phyloP scores from a whole-genome alignment of 805 yeast species.

The Yamadazyma olivae region DNA sequence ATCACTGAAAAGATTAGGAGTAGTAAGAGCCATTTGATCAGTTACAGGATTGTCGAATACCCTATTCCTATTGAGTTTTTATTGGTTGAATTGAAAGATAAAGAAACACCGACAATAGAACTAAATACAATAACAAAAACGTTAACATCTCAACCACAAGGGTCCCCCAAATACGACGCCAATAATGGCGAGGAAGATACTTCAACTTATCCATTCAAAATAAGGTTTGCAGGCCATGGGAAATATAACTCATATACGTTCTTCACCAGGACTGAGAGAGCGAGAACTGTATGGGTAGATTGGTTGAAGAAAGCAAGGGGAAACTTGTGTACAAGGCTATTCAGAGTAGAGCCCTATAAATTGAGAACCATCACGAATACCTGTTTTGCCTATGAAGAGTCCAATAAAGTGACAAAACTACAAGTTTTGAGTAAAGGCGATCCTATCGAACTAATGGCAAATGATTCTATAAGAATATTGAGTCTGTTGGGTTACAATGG shows the following conservation, averaged over 20 bases:
- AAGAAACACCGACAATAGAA: conserved; percentile 17
- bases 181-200: conserved; percentile 25
- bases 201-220: conserved; percentile 43
- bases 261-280: conserved; percentile 44
- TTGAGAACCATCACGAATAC: conserved; percentile 53
- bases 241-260: conserved; percentile 54
- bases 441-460: conserved; percentile 39
- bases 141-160: conserved; percentile 16
- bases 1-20: conserved; percentile 56
- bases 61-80: conserved; percentile 63
- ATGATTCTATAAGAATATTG: conserved; percentile 19
- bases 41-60: conserved; percentile 45
- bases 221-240: conserved; percentile 54
- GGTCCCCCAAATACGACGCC: conserved; percentile 5
- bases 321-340: conserved; percentile 24
- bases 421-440: conserved; percentile 53
- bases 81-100: conserved; percentile 46
- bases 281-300: conserved; percentile 57
- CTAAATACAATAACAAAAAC: conserved; percentile 15
- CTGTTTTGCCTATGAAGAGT: conserved; percentile 62
- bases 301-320: conserved; percentile 15
- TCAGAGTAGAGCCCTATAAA: conserved; percentile 50
- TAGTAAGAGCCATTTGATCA: conserved; percentile 26
- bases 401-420: conserved; percentile 46
- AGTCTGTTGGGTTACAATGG: conserved; percentile 19